A percentile compares a stretch with the other conserved stretches of the same genome.
Evolutionary conservation across 768 basidiomycete species (phyloP).

Genomic region (Rhizopogon rudus): DNA sequence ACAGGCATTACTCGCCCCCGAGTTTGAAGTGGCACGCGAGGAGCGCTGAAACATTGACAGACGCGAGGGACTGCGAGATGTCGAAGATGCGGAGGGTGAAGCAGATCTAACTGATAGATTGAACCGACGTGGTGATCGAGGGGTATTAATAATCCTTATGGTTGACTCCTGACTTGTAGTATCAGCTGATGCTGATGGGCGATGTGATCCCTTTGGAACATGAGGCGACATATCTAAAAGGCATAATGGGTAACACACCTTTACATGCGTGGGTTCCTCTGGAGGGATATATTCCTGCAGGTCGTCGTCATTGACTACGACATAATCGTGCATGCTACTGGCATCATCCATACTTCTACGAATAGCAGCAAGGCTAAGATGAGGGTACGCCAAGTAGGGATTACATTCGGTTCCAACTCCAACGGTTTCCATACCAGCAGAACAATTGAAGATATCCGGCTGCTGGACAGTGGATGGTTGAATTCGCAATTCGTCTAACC

Average conservation of each 20-base stretch:
- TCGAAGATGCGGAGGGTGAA: constrained; percentile 35
- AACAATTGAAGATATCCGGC: constrained; percentile 12
- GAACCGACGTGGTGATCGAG: constrained; percentile 36
- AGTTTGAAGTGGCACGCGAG: constrained; percentile 20
- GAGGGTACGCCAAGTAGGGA: constrained; percentile 40
- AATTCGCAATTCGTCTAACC: constrained; percentile 38
- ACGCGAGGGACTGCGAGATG: constrained; percentile 31
- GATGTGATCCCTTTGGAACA: constrained; percentile 18
- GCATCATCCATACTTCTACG: constrained; percentile 26
- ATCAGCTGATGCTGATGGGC: constrained; percentile 14
- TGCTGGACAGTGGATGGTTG: constrained; percentile 12
- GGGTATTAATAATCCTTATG: constrained; percentile 29
- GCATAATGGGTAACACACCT: constrained; percentile 23
- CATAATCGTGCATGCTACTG: constrained; percentile 34
- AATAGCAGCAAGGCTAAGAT: constrained; percentile 24
- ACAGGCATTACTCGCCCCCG: constrained; percentile 21
- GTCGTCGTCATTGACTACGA: constrained; percentile 33
- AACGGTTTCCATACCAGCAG: constrained; percentile 16
- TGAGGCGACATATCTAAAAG: constrained; percentile 16
- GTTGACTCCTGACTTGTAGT: constrained; percentile 27
- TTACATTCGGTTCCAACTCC: constrained; percentile 27
- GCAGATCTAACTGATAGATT: constrained; percentile 39
- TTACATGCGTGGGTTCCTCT: constrained; percentile 9
- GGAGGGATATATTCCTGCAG: constrained; percentile 18
- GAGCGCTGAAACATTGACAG: constrained; percentile 40